These are phyloP conservation scores for Cichorium intybus DNA, from an alignment of 140 eudicot species.

Conservation along the genomic window DNA sequence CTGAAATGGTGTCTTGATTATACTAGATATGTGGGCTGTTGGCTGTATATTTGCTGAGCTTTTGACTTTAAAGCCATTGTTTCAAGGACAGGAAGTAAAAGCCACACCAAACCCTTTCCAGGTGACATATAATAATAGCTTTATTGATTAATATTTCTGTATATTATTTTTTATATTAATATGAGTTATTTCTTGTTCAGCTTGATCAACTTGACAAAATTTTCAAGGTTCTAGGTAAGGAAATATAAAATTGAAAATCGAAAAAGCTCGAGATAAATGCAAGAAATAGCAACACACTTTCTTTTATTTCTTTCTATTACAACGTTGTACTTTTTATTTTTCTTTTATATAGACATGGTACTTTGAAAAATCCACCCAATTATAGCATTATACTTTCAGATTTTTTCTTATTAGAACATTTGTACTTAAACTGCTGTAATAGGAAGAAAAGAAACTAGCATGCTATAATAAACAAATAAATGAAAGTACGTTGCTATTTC, in stretches of 20 bases:
- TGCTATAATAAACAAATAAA: too few species aligned
- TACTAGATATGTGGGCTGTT: constrained; percentile 98
- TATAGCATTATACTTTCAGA: too few species aligned
- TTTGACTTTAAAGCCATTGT: constrained; percentile 87
- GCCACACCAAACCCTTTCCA: constrained; percentile 93
- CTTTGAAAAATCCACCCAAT: not conserved
- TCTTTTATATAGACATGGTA: too few species aligned
- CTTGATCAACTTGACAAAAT: constrained; percentile 98
- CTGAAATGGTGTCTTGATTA: constrained; percentile 13
- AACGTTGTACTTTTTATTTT: not conserved
- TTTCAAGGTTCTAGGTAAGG: constrained; percentile 93
- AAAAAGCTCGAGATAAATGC: not conserved
- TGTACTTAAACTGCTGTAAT: too few species aligned
- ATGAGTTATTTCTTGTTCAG: constrained; percentile 49
- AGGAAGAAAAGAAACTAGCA: too few species aligned
- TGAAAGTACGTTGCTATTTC: not conserved
- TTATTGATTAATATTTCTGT: not conserved
- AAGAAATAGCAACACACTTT: not conserved
- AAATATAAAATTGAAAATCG: not conserved
- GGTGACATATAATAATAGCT: constrained; percentile 42
- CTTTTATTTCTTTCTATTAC: not conserved
- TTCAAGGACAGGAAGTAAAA: constrained; percentile 99
- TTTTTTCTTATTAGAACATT: too few species aligned
- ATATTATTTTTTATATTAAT: constrained; percentile 5
- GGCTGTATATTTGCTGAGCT: constrained; percentile 99